phyloP scores from a whole-genome alignment of 331 rosid genomes.

The Quercus phellos region DNA sequence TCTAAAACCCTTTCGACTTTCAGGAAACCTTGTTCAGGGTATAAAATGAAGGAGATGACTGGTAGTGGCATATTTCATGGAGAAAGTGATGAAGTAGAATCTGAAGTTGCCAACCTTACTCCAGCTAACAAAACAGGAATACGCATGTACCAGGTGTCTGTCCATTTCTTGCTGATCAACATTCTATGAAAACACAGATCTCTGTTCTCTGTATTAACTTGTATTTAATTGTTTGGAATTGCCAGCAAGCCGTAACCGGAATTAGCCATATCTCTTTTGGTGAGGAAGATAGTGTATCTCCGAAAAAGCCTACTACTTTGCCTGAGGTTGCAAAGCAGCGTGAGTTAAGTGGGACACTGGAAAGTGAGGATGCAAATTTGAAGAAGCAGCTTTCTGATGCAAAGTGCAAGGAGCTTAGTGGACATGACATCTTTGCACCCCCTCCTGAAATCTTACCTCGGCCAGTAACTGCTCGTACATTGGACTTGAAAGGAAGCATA shows the following conservation, averaged over 20 bases:
- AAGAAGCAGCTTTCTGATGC: constrained; percentile 87
- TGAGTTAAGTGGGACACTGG: constrained; percentile 88
- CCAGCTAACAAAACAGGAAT: constrained; percentile 61
- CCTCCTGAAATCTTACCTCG: constrained; percentile 94
- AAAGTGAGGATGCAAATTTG: constrained; percentile 67
- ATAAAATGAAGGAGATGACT: constrained; percentile 96
- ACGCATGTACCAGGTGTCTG: constrained; percentile 87
- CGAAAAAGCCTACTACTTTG: constrained; percentile 62
- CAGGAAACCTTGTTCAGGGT: constrained; percentile 91
- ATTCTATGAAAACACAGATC: not conserved
- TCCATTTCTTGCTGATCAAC: not conserved
- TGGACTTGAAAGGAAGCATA: constrained; percentile 81
- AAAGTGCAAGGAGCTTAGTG: constrained; percentile 87
- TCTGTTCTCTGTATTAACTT: constrained; percentile 10
- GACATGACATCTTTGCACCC: constrained; percentile 93
- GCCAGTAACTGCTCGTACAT: constrained; percentile 62
- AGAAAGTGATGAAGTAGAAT: constrained; percentile 53
- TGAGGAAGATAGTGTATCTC: constrained; percentile 71
- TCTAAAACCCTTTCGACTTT: constrained; percentile 27
- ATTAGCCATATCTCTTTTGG: constrained; percentile 93
- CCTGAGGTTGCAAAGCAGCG: constrained; percentile 99
- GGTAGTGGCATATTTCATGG: constrained; percentile 92
- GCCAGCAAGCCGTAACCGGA: constrained; percentile 81
- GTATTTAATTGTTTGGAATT: constrained; percentile 21
- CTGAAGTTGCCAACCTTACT: constrained; percentile 49